A percentile compares a stretch with the other conserved stretches of the same genome.
Conservation (phyloP, 805 yeast genomes). For the Dipodascus geniculatus region DNA sequence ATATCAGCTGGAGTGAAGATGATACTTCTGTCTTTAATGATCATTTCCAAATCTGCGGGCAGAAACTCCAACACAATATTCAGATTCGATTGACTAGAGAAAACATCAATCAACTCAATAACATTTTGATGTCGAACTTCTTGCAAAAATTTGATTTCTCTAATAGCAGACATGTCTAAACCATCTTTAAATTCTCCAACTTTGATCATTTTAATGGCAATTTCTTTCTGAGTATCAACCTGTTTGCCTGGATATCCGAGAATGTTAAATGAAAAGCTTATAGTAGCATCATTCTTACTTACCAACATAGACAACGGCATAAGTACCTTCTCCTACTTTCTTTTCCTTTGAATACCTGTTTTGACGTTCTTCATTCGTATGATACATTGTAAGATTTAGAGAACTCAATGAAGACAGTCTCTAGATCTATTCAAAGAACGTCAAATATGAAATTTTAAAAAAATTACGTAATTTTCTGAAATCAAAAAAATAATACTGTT, state of each 20-base stretch:
- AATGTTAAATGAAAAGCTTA: too few relatives aligned
- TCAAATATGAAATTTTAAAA: too few relatives aligned
- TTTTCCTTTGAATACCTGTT: constrained; percentile 34
- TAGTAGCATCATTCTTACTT: too few relatives aligned
- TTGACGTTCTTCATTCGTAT: background rate
- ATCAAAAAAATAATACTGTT: background rate
- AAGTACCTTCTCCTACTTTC: constrained; percentile 98
- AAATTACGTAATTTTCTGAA: too few relatives aligned
- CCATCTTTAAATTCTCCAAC: constrained; percentile 94
- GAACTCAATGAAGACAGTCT: too few relatives aligned
- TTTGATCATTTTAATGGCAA: constrained; percentile 93
- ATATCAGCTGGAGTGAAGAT: constrained; percentile 78
- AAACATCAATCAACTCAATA: constrained; percentile 82
- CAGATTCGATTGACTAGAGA: constrained; percentile 48
- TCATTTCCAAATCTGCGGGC: constrained; percentile 83
- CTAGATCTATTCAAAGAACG: too few relatives aligned
- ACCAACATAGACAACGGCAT: constrained; percentile 71
- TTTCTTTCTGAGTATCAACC: constrained; percentile 38
- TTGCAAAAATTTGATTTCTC: constrained; percentile 82
- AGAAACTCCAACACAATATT: constrained; percentile 87
- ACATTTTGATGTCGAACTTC: constrained; percentile 71
- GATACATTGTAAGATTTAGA: background rate
- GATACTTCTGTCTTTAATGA: constrained; percentile 67
- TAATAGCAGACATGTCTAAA: constrained; percentile 90
- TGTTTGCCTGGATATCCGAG: constrained; percentile 53